A percentile compares a stretch with the other conserved stretches of the same genome.
Evolutionary conservation across 345 rosid species (phyloP).

Genomic region (Melaleuca quinquenervia): DNA sequence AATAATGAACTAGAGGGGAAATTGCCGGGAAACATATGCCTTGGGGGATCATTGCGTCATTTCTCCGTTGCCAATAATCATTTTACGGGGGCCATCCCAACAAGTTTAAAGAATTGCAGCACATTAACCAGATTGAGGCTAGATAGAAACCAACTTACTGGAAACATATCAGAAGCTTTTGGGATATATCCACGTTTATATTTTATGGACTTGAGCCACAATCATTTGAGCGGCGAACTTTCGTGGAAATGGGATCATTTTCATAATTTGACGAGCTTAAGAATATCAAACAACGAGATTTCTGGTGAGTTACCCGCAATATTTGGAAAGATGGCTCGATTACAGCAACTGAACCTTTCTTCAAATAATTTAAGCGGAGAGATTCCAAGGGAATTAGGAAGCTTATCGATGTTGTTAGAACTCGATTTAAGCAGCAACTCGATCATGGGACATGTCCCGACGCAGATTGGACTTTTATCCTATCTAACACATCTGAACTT

Average conservation of each 20-base stretch:
- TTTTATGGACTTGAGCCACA: neutral
- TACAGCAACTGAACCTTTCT: rapidly evolving
- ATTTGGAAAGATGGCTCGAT: neutral
- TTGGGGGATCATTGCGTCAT: neutral
- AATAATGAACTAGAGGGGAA: neutral
- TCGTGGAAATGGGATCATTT: neutral
- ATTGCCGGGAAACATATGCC: rapidly evolving
- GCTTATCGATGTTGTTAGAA: neutral
- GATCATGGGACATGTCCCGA: neutral
- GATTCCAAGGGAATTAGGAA: neutral
- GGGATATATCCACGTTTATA: neutral
- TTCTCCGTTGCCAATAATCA: neutral
- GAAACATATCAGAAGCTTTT: neutral
- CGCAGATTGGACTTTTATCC: neutral
- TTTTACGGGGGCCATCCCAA: neutral
- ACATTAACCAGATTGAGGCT: neutral
- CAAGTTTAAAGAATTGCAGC: neutral
- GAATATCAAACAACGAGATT: neutral
- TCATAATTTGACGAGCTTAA: neutral
- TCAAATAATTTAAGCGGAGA: neutral
- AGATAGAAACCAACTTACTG: neutral
- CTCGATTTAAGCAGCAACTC: rapidly evolving
- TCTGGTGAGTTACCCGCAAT: rapidly evolving
- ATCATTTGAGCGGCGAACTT: neutral
- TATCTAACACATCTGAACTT: neutral